These are phyloP conservation scores for Centrapalus pauciflorus DNA, from an alignment of 129 eudicot genomes.

Conservation along the genomic window DNA sequence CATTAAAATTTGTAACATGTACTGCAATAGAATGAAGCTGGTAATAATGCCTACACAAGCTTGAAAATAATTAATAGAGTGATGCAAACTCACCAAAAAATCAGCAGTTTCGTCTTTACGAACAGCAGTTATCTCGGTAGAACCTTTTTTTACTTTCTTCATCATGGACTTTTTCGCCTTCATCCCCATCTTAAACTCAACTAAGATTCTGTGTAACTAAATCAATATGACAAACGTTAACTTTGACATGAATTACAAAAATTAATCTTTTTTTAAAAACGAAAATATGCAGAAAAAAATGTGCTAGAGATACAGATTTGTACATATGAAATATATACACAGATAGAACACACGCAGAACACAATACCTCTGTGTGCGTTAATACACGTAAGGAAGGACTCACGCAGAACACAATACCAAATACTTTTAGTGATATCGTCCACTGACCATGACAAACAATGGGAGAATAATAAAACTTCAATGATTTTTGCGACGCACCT, in stretches of 20 bases:
- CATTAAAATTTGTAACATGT: not conserved
- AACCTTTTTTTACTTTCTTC: slow-evolving; percentile 55
- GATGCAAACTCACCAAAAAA: slow-evolving; percentile 50
- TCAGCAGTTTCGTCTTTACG: slow-evolving; percentile 57
- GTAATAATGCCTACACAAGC: not conserved
- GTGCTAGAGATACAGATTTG: not conserved
- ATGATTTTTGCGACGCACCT: no score
- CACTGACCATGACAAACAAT: no score
- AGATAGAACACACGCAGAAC: no score
- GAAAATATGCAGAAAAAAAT: not conserved
- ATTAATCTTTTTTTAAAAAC: no score
- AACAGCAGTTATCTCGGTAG: slow-evolving; percentile 34
- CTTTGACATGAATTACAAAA: not conserved
- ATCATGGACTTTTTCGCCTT: slow-evolving; percentile 53
- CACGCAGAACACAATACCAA: no score
- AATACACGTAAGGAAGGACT: no score
- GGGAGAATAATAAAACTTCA: no score
- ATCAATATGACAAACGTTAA: not conserved
- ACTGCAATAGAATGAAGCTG: not conserved
- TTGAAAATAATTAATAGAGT: not conserved
- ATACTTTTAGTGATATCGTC: no score
- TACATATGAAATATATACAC: no score
- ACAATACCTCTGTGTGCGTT: slow-evolving; percentile 13
- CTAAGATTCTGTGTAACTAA: not conserved
- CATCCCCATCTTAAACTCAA: slow-evolving; percentile 46